Base-by-base conservation (phyloP, 139 green algal species). In the Pleodorina starrii region DNA sequence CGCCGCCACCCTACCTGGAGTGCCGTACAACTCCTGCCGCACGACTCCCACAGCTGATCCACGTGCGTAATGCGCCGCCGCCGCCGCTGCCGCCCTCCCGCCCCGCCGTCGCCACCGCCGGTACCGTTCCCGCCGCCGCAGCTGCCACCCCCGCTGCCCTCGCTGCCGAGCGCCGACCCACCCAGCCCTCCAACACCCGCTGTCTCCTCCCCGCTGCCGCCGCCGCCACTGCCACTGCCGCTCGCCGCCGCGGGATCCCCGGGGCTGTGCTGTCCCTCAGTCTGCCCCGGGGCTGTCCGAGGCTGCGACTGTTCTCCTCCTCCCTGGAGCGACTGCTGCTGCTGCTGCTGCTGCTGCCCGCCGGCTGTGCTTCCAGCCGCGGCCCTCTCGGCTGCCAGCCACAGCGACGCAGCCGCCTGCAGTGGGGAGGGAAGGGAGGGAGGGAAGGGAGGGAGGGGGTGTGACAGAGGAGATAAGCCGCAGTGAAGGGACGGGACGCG, bases 31-130 rank as follows among this genome's bases (percentile, higher is more conserved):
- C 38, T 57, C 14, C 54, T 35, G 38, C 78, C 54, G 23, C 50
- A 48, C 10, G 43, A 68, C 51, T 85, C 78, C 78, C 78, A 85
- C 36, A 85, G 78, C 54, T 85, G 78, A 38, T 85, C 78, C 51
- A 85, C 78, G 27, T 85, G 78, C 0, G 38, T 73, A 17, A 85
- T 85, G 36, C 78, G 78, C 35, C n/a, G 16, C 21, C 35, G 43
- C 29, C 29, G 43, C 40, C 40, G 40, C 72, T 10, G 23, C 23
- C 60, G 23, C 23, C 60, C 19, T 5, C 72, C 35, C 14, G 36
- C 72, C 36, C 72, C 40, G 25, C 72, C 72, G 40, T 38, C 72
- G 10, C 40, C 40, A n/a, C 72, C 27, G 43, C 43, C 43, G 74
- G 43, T 44, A 2, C 27, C 44, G 74, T 6, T 12, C 25, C 74